Evolutionary conservation across 164 flowering plant species (phyloP).

Genomic region (Cinnamomum micranthum): DNA sequence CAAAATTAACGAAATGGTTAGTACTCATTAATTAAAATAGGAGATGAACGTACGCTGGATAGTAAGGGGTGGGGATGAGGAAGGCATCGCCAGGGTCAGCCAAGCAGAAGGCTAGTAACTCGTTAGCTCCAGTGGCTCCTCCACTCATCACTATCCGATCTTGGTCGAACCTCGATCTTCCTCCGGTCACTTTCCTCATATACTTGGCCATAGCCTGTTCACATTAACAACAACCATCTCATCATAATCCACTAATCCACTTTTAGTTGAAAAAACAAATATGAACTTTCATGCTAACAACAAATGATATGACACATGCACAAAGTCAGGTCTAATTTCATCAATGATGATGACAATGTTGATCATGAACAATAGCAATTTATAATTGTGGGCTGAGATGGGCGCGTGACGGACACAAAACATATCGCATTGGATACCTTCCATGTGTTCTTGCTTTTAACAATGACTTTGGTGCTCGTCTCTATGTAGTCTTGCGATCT

Average conservation of each 20-base stretch:
- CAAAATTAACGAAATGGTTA: background rate
- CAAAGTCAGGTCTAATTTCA: too few relatives aligned
- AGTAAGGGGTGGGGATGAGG: slow-evolving; percentile 78
- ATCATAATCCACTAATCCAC: background rate
- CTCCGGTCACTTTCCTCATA: slow-evolving; percentile 73
- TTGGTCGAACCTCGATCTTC: slow-evolving; percentile 55
- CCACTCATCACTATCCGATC: slow-evolving; percentile 86
- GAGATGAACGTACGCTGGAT: slow-evolving; percentile 57
- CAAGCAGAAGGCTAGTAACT: slow-evolving; percentile 63
- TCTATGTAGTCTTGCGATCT: too few relatives aligned
- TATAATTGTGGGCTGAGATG: too few relatives aligned
- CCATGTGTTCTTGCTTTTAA: too few relatives aligned
- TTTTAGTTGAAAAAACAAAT: background rate
- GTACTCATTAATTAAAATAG: too few relatives aligned
- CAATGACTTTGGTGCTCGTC: too few relatives aligned
- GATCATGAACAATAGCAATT: too few relatives aligned
- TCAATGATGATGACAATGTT: too few relatives aligned
- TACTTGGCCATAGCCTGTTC: slow-evolving; percentile 75
- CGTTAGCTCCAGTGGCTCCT: slow-evolving; percentile 94
- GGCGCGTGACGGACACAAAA: too few relatives aligned
- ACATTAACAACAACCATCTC: background rate
- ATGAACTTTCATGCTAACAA: background rate
- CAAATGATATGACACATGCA: background rate
- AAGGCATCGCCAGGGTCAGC: slow-evolving; percentile 92
- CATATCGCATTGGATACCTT: too few relatives aligned